Conservation (phyloP, 192 early-diverging fungal genomes). For the Haplosporangium gracile region DNA sequence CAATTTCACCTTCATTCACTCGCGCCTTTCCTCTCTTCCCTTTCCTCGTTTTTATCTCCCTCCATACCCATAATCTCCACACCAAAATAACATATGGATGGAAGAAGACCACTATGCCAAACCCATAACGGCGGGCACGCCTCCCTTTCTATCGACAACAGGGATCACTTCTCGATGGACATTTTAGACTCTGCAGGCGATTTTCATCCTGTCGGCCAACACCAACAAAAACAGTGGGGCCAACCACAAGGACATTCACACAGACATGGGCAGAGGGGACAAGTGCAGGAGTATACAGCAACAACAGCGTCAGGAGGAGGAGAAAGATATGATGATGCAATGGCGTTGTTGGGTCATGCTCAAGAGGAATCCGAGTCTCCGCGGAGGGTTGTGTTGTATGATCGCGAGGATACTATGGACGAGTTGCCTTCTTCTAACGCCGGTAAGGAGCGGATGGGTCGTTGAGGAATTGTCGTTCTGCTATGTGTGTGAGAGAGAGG, state of each 20-base stretch:
- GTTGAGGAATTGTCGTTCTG: neutral
- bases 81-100: neutral
- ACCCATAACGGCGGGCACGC: neutral
- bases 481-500: too few relatives aligned
- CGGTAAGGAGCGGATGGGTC: neutral
- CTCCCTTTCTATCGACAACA: neutral
- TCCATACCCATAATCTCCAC: neutral
- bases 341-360: neutral
- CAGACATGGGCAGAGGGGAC: neutral
- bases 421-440: neutral
- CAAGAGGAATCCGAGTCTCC: neutral
- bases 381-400: constrained; percentile 2
- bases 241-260: neutral
- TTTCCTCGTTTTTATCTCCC: neutral
- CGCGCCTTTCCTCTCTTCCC: neutral
- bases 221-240: too few relatives aligned
- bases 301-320: neutral
- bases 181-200: neutral
- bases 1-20: too few relatives aligned
- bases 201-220: neutral
- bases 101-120: neutral
- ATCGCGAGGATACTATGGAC: neutral
- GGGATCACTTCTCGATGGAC: neutral
- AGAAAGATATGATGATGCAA: neutral
- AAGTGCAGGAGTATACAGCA: neutral